A percentile compares a stretch with the other conserved stretches of the same genome.
These are phyloP conservation scores for Cutaneotrichosporon sp. DNA, from an alignment of 1,284 basidiomycete genomes.

Conservation along the genomic window DNA sequence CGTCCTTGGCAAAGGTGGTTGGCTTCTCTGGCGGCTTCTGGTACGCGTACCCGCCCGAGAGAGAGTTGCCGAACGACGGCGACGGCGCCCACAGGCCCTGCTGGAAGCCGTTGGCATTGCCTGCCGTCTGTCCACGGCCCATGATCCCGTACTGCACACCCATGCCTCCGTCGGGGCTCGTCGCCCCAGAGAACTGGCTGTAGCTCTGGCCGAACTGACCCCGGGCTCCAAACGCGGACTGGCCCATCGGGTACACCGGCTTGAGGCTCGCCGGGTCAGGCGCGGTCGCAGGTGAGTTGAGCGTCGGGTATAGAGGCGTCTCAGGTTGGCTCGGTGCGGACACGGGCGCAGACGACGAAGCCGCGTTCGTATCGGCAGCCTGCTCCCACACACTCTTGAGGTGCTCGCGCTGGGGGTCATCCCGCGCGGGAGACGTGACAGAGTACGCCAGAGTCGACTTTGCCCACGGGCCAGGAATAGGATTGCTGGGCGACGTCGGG, in stretches of 20 bases:
- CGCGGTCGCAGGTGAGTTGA: conserved; percentile 37
- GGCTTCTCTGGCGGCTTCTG: conserved; percentile 18
- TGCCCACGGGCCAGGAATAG: conserved; percentile 31
- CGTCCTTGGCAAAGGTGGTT: conserved; percentile 20
- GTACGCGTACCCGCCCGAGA: conserved; percentile 34
- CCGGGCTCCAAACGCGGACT: conserved; percentile 9
- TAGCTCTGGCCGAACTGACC: conserved; percentile 18
- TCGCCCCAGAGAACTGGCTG: conserved; percentile 23
- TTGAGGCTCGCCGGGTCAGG: conserved; percentile 23
- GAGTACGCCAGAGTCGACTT: conserved; percentile 33
- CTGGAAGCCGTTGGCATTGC: conserved; percentile 28
- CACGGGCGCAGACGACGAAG: conserved; percentile 11
- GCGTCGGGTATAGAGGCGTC: conserved; percentile 44
- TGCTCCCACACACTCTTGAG: conserved; percentile 45
- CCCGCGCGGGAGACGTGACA: conserved; percentile 31
- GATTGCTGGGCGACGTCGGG: conserved; percentile 26
- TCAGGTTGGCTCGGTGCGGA: conserved; percentile 25
- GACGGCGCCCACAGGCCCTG: conserved; percentile 44
- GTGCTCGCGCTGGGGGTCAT: conserved; percentile 38
- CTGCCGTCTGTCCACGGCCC: conserved; percentile 18
- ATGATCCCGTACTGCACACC: conserved; percentile 27
- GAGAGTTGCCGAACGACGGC: conserved; percentile 37
- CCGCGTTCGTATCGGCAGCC: conserved; percentile 14
- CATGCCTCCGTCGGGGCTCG: conserved; percentile 26
- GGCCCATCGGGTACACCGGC: conserved; percentile 25